phyloP scores from a whole-genome alignment of 192 early-diverging fungal genomes.

The Geosiphon pyriformis region DNA sequence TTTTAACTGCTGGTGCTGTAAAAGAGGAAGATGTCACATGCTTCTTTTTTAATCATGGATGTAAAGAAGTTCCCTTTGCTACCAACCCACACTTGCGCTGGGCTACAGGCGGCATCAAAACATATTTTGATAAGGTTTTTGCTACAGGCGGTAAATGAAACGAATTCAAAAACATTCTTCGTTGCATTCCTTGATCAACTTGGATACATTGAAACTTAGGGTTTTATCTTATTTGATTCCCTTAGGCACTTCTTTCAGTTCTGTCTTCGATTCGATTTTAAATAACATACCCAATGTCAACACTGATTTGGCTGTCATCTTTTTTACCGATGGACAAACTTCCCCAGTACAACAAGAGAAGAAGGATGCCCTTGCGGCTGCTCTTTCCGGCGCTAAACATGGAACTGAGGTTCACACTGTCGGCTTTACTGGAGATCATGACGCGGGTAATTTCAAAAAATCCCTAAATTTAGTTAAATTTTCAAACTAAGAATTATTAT shows the following conservation, averaged over 20 bases:
- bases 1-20: constrained; percentile 21
- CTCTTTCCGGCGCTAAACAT: background rate
- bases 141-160: constrained; percentile 31
- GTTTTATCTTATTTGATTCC: background rate
- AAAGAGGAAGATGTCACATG: constrained; percentile 26
- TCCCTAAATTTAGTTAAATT: too few species aligned
- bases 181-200: background rate
- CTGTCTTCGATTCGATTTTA: constrained; percentile 28
- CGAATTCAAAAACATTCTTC: background rate
- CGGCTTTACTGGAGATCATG: constrained; percentile 34
- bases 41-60: constrained; percentile 25
- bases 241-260: constrained; percentile 32
- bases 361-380: background rate
- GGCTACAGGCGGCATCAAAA: constrained; percentile 13
- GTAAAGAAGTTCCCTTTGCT: constrained; percentile 24
- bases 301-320: constrained; percentile 30
- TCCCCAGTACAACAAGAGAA: background rate
- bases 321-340: constrained; percentile 38
- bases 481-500: background rate
- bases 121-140: constrained; percentile 23
- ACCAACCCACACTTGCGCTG: constrained; percentile 17
- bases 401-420: constrained; percentile 33
- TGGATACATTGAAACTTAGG: background rate
- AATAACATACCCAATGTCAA: constrained; percentile 11
- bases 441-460: constrained; percentile 23